A percentile compares a stretch with the other conserved stretches of the same genome.
Conservation (phyloP, 2,329 filamentous ascomycete species). For the Fusarium illudens region DNA sequence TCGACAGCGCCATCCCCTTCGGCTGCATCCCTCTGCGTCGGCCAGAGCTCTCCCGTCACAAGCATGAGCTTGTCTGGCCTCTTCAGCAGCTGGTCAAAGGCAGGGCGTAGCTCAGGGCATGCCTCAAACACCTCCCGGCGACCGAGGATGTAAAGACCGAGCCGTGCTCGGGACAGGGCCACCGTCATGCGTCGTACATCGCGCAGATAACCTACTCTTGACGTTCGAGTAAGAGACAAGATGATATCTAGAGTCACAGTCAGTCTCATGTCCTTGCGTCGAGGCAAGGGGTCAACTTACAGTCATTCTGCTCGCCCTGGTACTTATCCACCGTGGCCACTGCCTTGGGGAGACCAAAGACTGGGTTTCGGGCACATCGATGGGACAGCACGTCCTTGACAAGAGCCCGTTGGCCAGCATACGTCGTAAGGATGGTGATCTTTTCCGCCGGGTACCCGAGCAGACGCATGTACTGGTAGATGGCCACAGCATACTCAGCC, state of each 20-base stretch:
- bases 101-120: constrained; percentile 86
- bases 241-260: constrained; percentile 76
- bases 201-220: constrained; percentile 88
- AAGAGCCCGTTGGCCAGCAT: constrained; percentile 89
- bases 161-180: constrained; percentile 87
- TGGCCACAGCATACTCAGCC: constrained; percentile 93
- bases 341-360: constrained; percentile 89
- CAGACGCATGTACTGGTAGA: constrained; percentile 97
- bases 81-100: constrained; percentile 80
- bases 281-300: constrained; percentile 62
- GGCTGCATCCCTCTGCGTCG: constrained; percentile 63
- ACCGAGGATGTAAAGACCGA: constrained; percentile 92
- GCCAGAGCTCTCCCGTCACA: constrained; percentile 87
- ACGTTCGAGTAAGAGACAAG: constrained; percentile 89
- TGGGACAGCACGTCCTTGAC: constrained; percentile 87
- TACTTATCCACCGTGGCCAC: constrained; percentile 98
- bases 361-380: constrained; percentile 80
- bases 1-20: constrained; percentile 55
- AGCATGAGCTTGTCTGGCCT: constrained; percentile 84
- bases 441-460: constrained; percentile 86
- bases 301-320: constrained; percentile 99
- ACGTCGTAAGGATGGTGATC: constrained; percentile 92
- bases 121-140: constrained; percentile 88
- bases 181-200: constrained; percentile 95
- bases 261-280: constrained; percentile 18